A percentile compares a stretch with the other conserved stretches of the same genome.
These are phyloP conservation scores for Acanthochlamys bracteata DNA, from an alignment of 106 monocot genomes.

Conservation along the genomic window DNA sequence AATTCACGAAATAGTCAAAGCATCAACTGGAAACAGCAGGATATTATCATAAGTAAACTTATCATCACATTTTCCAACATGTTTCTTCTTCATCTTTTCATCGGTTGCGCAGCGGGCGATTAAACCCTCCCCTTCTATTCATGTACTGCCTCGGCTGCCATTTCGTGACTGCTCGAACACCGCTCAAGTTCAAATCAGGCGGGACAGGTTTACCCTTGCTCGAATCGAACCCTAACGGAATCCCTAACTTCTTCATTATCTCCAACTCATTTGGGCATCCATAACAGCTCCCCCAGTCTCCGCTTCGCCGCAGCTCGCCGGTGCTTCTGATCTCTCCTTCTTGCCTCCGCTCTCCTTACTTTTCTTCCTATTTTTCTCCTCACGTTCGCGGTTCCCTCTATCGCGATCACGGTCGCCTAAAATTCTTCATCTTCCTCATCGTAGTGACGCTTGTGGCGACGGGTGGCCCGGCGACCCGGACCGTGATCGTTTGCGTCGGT, in stretches of 20 bases:
- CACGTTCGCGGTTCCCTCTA: not conserved
- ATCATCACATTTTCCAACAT: too few relatives aligned
- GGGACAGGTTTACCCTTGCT: conserved; percentile 87
- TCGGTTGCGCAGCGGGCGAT: conserved; percentile 78
- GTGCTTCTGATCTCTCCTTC: conserved; percentile 17
- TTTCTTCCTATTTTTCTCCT: not conserved
- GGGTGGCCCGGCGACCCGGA: conserved; percentile 20
- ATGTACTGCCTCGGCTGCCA: conserved; percentile 98
- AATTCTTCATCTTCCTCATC: conserved; percentile 35
- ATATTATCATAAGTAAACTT: too few relatives aligned
- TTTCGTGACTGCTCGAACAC: conserved; percentile 69
- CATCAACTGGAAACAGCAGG: too few relatives aligned
- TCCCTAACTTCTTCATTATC: conserved; percentile 95
- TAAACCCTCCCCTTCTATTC: conserved; percentile 96
- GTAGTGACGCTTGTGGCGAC: conserved; percentile 56
- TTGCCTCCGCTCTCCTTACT: not conserved
- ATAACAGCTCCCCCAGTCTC: not conserved
- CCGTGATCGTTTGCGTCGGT: conserved; percentile 18
- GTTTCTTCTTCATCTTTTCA: too few relatives aligned
- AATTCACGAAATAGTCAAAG: too few relatives aligned
- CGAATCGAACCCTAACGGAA: conserved; percentile 85
- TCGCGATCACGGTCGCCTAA: conserved; percentile 3
- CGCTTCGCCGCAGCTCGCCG: conserved; percentile 1
- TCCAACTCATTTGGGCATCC: conserved; percentile 66
- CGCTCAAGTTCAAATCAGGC: conserved; percentile 67